Conservation (phyloP, 1,139 yeast species). For the Ogataea hybrid region DNA sequence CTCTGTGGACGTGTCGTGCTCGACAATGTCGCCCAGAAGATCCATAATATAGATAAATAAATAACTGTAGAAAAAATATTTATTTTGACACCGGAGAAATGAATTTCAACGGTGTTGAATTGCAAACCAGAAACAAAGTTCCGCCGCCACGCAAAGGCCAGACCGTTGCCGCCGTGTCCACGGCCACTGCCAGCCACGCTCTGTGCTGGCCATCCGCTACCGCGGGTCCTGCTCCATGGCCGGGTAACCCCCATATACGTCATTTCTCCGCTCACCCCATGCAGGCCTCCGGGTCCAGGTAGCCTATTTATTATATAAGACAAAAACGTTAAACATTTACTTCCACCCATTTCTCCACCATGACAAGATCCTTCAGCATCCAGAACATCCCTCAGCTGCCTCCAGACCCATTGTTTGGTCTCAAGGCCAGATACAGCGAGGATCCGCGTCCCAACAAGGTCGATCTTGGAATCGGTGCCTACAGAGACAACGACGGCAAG, state of each 20-base stretch:
- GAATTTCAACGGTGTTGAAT: too few relatives aligned
- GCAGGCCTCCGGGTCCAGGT: neutral
- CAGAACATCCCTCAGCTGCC: constrained; percentile 59
- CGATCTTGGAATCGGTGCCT: constrained; percentile 93
- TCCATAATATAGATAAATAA: constrained; percentile 46
- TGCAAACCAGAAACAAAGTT: too few relatives aligned
- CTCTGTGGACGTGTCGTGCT: constrained; percentile 42
- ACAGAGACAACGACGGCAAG: constrained; percentile 88
- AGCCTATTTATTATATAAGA: constrained; percentile 1
- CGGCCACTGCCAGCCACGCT: neutral
- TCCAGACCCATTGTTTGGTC: constrained; percentile 79
- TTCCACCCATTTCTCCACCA: neutral
- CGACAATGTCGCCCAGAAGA: constrained; percentile 73
- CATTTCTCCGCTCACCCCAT: constrained; percentile 5
- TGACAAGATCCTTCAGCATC: constrained; percentile 31
- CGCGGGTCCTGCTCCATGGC: neutral
- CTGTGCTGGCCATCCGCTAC: neutral
- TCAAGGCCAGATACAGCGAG: constrained; percentile 68
- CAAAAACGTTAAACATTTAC: neutral
- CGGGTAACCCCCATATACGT: constrained; percentile 2
- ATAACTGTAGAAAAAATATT: neutral
- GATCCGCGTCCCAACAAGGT: constrained; percentile 66
- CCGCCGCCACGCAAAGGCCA: too few relatives aligned
- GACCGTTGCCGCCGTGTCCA: too few relatives aligned
- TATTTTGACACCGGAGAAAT: too few relatives aligned